These are phyloP conservation scores for Pigoraptor vietnamica DNA, from an alignment of 78 protist genomes.

Conservation along the genomic window DNA sequence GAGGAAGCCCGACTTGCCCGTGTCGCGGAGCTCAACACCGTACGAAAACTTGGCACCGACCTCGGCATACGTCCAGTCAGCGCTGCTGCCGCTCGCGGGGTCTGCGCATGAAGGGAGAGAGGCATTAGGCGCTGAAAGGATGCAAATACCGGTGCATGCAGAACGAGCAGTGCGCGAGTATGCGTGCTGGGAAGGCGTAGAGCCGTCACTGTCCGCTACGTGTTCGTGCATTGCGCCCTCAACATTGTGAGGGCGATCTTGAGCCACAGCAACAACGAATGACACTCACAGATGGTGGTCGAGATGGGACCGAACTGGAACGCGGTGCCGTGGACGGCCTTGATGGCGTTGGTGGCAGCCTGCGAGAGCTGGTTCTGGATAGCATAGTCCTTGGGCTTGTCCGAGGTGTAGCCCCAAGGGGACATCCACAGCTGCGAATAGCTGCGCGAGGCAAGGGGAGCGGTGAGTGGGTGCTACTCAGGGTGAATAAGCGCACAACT, in stretches of 20 bases:
- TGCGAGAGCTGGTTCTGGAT: not conserved
- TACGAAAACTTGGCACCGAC: not conserved
- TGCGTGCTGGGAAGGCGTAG: not conserved
- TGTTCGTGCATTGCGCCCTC: not conserved
- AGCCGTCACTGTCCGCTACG: not conserved
- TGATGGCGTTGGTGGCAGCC: not conserved
- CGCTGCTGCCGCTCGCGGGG: constrained; percentile 27
- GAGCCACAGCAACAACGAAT: not conserved
- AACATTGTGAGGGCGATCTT: too few relatives aligned
- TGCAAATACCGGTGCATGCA: not conserved
- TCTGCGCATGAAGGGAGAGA: too few relatives aligned
- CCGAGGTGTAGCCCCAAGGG: constrained; percentile 11
- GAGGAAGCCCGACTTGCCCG: constrained; percentile 39
- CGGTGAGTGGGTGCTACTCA: too few relatives aligned
- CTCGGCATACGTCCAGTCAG: constrained; percentile 19
- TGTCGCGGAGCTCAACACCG: constrained; percentile 40
- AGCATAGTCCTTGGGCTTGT: not conserved
- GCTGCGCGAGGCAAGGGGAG: too few relatives aligned
- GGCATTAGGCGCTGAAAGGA: not conserved
- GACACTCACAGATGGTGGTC: not conserved
- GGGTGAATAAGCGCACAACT: too few relatives aligned
- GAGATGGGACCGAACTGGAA: not conserved
- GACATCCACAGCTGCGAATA: constrained; percentile 9
- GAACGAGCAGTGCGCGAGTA: not conserved
- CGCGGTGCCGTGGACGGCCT: not conserved